Evolutionary conservation across 768 basidiomycete genomes (phyloP).

Genomic region (Mycena galopus): DNA sequence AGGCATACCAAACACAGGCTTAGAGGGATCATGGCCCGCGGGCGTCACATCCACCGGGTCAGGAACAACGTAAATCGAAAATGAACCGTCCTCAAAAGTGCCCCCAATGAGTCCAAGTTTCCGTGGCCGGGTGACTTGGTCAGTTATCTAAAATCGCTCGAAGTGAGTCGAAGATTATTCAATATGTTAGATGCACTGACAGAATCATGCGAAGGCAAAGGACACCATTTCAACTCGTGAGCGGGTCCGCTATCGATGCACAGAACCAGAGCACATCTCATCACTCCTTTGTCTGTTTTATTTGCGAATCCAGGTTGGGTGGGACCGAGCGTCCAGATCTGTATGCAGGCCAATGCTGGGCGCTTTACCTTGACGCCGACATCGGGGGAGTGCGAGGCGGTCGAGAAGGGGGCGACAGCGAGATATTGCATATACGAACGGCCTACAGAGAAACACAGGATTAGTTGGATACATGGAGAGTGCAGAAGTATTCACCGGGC

Average conservation of each 20-base stretch:
- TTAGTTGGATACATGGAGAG: constrained; percentile 5
- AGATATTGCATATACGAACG: constrained; percentile 80
- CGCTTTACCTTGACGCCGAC: constrained; percentile 71
- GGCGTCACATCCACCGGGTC: constrained; percentile 70
- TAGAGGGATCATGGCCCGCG: constrained; percentile 40
- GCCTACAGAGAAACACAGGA: constrained; percentile 52
- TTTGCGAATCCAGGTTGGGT: constrained; percentile 27
- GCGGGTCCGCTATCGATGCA: constrained; percentile 87
- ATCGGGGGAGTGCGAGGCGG: constrained; percentile 70
- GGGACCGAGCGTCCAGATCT: constrained; percentile 81
- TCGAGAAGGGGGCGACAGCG: constrained; percentile 83
- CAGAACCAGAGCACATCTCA: constrained; percentile 87
- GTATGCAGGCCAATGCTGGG: constrained; percentile 77
- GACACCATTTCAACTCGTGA: constrained; percentile 93
- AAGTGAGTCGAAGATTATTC: background rate
- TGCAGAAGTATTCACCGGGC: constrained; percentile 54
- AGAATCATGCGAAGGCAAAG: constrained; percentile 82
- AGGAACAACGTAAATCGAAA: constrained; percentile 84
- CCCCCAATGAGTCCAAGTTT: constrained; percentile 90
- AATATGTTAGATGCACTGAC: constrained; percentile 40
- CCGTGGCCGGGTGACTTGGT: constrained; percentile 44
- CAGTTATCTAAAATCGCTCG: constrained; percentile 20
- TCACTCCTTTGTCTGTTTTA: constrained; percentile 54
- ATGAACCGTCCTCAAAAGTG: constrained; percentile 88
- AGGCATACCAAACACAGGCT: constrained; percentile 65